Evolutionary conservation across 75 land plant genomes (phyloP), one percentile per base, ranked within the genome.

Genomic region (Pinus taeda): DNA sequence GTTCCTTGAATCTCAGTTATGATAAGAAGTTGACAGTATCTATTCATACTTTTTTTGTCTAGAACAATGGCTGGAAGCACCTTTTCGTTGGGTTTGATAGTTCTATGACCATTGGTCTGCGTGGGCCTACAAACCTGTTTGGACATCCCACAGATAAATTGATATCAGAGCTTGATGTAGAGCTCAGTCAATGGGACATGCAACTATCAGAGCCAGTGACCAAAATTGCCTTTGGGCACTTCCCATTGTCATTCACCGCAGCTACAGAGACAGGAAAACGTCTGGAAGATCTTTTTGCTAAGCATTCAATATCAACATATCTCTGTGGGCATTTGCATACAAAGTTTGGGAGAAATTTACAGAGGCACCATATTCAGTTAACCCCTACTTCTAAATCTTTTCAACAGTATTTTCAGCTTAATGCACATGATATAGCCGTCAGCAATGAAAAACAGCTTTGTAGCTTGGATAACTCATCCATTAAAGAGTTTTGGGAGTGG

Each of bases 401-500:
- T 6, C 57, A 66, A 0, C 71, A 69, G 60, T 79, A 87, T 74
- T 78, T 86, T 49, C 94, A 90, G 78, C 17, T 79, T 18, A 85
- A 91, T 58, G 59, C 74, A 15, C 89, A 89, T 21, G 79, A 72
- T 73, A 45, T 66, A 55, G 36, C 81, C 79, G 64, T 57, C 0
- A 56, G 17, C 26, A 53, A 24, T 22, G 37, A 58, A 71, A 57
- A 53, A 15, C 75, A 22, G 26, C 56, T 78, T 26, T 89, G 93
- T 79, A 74, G 85, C 33, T 39, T 2, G 53, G 64, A 74, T 30
- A 75, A 58, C 29, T 20, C 56, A 22, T 56, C 42, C 24, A 20
- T 75, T 33, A 74, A 85, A 69, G 94, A 90, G 76, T 97, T 97
- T 72, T 97, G 99, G 99, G 99, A 97, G 83, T 97, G 98, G 99